Evolutionary conservation across 106 monocot species (phyloP).

Genomic region (Platanthera zijinensis): DNA sequence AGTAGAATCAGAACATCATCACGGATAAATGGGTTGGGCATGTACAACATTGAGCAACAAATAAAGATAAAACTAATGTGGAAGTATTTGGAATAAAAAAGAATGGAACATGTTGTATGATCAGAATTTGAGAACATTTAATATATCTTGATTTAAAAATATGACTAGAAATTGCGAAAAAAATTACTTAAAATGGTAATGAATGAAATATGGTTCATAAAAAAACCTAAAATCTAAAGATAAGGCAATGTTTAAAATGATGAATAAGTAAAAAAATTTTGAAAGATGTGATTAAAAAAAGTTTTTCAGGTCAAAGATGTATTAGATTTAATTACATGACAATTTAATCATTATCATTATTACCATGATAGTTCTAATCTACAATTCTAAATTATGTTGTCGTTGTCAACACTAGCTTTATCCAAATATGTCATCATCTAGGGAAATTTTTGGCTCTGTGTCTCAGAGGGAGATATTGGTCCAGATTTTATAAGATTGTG

Average conservation of each 20-base stretch:
- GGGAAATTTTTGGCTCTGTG: too few species aligned
- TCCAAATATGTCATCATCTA: neutral
- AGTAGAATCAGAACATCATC: neutral
- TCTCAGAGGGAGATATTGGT: too few species aligned
- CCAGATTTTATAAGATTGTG: too few species aligned
- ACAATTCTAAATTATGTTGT: too few species aligned
- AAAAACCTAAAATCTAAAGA: neutral
- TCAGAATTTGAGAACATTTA: neutral
- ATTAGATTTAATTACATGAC: neutral
- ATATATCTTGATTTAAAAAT: too few species aligned
- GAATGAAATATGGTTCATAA: neutral
- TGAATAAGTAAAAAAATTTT: neutral
- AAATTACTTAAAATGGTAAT: neutral
- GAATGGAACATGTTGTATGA: neutral
- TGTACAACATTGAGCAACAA: neutral
- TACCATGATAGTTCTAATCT: too few species aligned
- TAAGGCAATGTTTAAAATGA: neutral
- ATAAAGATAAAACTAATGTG: neutral
- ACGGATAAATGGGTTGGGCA: neutral
- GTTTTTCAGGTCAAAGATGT: neutral
- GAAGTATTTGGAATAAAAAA: neutral
- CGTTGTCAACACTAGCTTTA: neutral
- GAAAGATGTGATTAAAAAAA: neutral
- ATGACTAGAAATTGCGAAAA: too few species aligned
- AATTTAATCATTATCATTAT: neutral